A percentile compares a stretch with the other conserved stretches of the same genome.
Conservation (phyloP, 768 basidiomycete genomes). For the Mycena amicta region DNA sequence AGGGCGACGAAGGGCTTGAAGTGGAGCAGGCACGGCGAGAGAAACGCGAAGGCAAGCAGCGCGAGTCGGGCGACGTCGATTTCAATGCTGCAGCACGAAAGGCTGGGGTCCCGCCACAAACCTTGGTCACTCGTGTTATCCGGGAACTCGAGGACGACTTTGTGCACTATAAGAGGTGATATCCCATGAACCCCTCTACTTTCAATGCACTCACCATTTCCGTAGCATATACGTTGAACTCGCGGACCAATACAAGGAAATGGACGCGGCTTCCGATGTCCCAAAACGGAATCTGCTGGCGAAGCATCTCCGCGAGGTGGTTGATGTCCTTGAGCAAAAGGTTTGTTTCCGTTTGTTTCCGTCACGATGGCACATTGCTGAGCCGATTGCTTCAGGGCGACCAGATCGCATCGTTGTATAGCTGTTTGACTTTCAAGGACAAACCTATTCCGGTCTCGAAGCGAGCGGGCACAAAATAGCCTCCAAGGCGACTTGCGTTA, state of each 20-base stretch:
- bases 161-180: conserved; percentile 87
- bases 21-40: conserved; percentile 16
- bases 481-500: not conserved
- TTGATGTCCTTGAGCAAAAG: conserved; percentile 91
- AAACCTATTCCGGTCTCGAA: conserved; percentile 39
- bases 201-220: too few species aligned
- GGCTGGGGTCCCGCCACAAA: conserved; percentile 77
- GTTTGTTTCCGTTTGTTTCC: conserved; percentile 41
- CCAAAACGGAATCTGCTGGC: conserved; percentile 85
- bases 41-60: conserved; percentile 34
- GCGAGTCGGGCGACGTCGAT: conserved; percentile 30
- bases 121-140: conserved; percentile 79
- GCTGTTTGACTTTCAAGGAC: conserved; percentile 77
- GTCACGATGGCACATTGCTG: conserved; percentile 1
- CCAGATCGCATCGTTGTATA: conserved; percentile 91
- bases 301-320: conserved; percentile 86
- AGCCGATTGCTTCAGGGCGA: conserved; percentile 62
- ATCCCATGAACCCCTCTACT: too few species aligned
- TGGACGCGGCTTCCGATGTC: conserved; percentile 83
- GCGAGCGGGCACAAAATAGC: not conserved
- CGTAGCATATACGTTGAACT: conserved; percentile 90
- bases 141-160: conserved; percentile 95
- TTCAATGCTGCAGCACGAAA: conserved; percentile 36
- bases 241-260: conserved; percentile 88
- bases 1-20: conserved; percentile 42